These are phyloP conservation scores for Epithemia pelagica DNA, from an alignment of 108 stramenopile genomes.

Conservation along the genomic window DNA sequence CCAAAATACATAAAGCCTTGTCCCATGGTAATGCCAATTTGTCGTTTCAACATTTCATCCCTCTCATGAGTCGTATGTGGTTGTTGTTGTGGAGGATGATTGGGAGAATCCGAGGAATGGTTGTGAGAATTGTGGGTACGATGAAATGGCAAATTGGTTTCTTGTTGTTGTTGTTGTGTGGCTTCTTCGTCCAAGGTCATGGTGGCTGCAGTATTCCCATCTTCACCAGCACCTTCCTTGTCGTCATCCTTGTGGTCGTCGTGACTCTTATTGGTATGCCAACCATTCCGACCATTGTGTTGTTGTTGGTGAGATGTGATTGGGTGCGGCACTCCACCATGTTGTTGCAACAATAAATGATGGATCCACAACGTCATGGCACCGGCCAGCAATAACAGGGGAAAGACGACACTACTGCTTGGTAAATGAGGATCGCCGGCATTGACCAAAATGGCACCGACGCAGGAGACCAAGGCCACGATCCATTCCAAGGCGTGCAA, in stretches of 20 bases:
- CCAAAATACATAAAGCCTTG: constrained; percentile 50
- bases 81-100: too few species aligned
- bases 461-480: constrained; percentile 22
- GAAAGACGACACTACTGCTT: background rate
- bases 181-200: background rate
- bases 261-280: background rate
- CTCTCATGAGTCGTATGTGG: too few species aligned
- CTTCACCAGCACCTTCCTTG: too few species aligned
- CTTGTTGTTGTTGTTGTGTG: background rate
- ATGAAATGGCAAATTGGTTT: too few species aligned
- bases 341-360: background rate
- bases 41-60: constrained; percentile 29
- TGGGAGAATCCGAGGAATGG: too few species aligned
- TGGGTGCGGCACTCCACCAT: too few species aligned
- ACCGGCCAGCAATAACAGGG: background rate
- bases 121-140: too few species aligned
- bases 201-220: background rate
- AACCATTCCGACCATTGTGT: background rate
- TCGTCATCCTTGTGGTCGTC: too few species aligned
- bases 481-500: constrained; percentile 19
- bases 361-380: background rate
- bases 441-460: constrained; percentile 48
- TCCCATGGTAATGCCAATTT: constrained; percentile 62
- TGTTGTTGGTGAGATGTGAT: too few species aligned
- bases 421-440: background rate